These are phyloP conservation scores for Aspergillus avenaceus DNA, from an alignment of 495 filamentous ascomycete genomes.

Conservation along the genomic window DNA sequence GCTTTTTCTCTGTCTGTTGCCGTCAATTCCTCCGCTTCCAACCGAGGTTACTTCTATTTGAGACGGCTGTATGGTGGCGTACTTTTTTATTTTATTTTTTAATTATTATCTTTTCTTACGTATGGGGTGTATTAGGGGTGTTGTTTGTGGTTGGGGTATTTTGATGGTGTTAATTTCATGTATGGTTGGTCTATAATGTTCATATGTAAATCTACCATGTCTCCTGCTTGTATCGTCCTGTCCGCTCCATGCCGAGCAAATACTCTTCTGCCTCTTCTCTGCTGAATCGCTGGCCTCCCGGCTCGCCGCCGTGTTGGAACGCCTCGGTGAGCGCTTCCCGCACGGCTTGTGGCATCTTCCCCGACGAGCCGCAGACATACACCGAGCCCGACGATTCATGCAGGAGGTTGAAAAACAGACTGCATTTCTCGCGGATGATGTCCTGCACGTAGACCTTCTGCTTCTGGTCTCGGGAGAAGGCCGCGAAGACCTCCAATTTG, in stretches of 20 bases:
- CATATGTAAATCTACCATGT: slow-evolving; percentile 54
- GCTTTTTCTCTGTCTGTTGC: slow-evolving; percentile 20
- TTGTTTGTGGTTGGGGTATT: neutral
- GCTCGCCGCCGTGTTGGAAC: slow-evolving; percentile 41
- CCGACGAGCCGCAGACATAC: slow-evolving; percentile 80
- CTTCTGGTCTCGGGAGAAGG: slow-evolving; percentile 76
- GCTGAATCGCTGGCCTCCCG: slow-evolving; percentile 18
- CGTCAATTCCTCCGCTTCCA: slow-evolving; percentile 20
- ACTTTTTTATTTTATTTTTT: no score
- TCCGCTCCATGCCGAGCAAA: slow-evolving; percentile 60
- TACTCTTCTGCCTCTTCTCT: slow-evolving; percentile 53
- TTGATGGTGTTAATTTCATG: no score
- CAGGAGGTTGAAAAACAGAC: slow-evolving; percentile 56
- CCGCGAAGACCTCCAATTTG: slow-evolving; percentile 59
- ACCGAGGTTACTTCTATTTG: slow-evolving; percentile 29
- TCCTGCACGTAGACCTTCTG: slow-evolving; percentile 91
- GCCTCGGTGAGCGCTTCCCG: slow-evolving; percentile 74
- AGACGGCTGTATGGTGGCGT: neutral
- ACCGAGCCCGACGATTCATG: slow-evolving; percentile 50
- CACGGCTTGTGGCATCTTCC: slow-evolving; percentile 86
- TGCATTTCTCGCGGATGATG: slow-evolving; percentile 59
- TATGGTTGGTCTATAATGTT: no score
- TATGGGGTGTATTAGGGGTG: no score
- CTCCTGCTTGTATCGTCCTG: slow-evolving; percentile 71
- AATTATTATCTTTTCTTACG: no score